A percentile compares a stretch with the other conserved stretches of the same genome.
phyloP scores from a whole-genome alignment of 1,284 basidiomycete genomes.

The Stereum hirsutum region DNA sequence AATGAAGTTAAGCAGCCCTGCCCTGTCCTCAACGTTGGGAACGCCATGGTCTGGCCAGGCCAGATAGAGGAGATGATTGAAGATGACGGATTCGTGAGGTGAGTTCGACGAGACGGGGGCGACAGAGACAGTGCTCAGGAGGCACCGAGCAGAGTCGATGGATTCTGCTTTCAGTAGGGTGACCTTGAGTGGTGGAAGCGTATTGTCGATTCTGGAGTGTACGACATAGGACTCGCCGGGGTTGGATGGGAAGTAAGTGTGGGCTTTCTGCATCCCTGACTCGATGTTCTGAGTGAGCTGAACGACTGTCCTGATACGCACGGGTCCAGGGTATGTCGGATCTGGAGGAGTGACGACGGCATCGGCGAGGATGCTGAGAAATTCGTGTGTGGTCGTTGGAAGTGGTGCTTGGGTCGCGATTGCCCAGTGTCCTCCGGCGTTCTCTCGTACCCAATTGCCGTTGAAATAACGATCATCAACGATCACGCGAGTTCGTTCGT shows the following conservation, averaged over 20 bases:
- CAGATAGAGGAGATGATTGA: conserved; percentile 65
- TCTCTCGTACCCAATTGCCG: conserved; percentile 75
- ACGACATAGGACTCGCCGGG: conserved; percentile 48
- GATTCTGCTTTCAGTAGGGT: conserved; percentile 36
- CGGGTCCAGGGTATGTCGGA: not conserved
- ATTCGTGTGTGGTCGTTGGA: conserved; percentile 58
- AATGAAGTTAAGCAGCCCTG: conserved; percentile 50
- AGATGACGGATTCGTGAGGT: conserved; percentile 29
- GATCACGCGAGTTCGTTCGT: conserved; percentile 68
- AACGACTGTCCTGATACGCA: conserved; percentile 60
- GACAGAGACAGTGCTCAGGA: conserved; percentile 44
- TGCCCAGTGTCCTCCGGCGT: conserved; percentile 67
- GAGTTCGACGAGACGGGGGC: conserved; percentile 13
- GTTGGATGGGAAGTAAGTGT: conserved; percentile 60
- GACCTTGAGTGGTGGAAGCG: conserved; percentile 38
- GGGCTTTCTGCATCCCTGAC: conserved; percentile 57
- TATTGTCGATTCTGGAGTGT: conserved; percentile 24
- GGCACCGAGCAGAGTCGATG: conserved; percentile 46
- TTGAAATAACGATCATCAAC: conserved; percentile 62
- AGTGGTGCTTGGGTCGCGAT: conserved; percentile 79
- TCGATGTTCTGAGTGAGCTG: conserved; percentile 71
- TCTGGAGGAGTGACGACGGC: conserved; percentile 8
- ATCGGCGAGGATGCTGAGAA: conserved; percentile 51
- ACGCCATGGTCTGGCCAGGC: conserved; percentile 83
- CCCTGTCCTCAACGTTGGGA: conserved; percentile 46